A percentile compares a stretch with the other conserved stretches of the same genome.
Conservation (phyloP, 345 rosid species). For the Rhodamnia rubescens region DNA sequence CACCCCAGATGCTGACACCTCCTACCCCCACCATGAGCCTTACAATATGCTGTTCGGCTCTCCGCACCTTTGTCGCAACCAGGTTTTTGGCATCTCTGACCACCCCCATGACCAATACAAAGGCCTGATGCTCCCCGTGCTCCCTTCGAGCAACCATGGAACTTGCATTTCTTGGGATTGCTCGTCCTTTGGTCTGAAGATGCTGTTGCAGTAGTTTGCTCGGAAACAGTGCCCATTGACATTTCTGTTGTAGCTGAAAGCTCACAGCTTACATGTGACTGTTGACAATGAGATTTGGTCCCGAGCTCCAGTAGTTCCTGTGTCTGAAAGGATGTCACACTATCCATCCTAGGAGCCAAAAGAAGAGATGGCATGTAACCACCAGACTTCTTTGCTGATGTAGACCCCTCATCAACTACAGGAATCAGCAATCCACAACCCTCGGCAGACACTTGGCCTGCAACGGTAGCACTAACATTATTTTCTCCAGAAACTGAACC, state of each 20-base stretch:
- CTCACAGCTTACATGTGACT: slow-evolving; percentile 33
- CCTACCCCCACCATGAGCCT: slow-evolving; percentile 92
- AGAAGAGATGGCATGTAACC: slow-evolving; percentile 87
- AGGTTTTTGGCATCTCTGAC: slow-evolving; percentile 79
- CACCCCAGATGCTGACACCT: slow-evolving; percentile 92
- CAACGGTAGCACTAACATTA: slow-evolving; percentile 12
- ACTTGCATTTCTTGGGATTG: slow-evolving; percentile 61
- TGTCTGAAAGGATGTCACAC: slow-evolving; percentile 18
- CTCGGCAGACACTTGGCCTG: slow-evolving; percentile 15
- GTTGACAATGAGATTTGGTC: slow-evolving; percentile 17
- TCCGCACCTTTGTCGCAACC: slow-evolving; percentile 94
- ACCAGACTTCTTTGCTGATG: slow-evolving; percentile 87
- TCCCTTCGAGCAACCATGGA: slow-evolving; percentile 73
- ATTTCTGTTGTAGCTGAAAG: slow-evolving; percentile 42
- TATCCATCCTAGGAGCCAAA: slow-evolving; percentile 46
- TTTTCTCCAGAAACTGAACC: slow-evolving; percentile 34
- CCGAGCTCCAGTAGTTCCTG: slow-evolving; percentile 36
- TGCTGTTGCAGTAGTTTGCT: slow-evolving; percentile 40
- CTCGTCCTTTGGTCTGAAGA: slow-evolving; percentile 38
- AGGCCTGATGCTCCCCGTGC: slow-evolving; percentile 90
- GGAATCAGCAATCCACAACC: slow-evolving; percentile 30
- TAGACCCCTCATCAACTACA: slow-evolving; percentile 83
- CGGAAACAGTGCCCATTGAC: slow-evolving; percentile 40
- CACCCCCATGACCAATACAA: slow-evolving; percentile 95
- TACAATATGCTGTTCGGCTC: slow-evolving; percentile 89